Evolutionary conservation across 108 stramenopile genomes (phyloP).

Genomic region (Parietichytrium sp.): DNA sequence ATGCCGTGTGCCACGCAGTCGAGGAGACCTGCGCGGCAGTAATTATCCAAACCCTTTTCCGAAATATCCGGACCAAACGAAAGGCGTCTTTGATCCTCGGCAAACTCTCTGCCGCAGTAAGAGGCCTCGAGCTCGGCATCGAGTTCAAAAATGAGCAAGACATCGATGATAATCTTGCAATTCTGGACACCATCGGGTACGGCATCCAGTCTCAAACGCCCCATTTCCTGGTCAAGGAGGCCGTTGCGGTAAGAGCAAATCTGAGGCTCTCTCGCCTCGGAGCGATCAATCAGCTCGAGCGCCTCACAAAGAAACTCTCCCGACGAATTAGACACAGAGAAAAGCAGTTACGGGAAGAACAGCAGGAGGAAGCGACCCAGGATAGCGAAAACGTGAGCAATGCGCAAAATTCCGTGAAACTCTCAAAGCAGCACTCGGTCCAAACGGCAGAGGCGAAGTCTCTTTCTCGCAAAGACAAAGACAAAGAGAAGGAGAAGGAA

Average conservation of each 20-base stretch:
- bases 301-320: conserved; percentile 1
- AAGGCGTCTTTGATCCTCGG: no score
- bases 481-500: no score
- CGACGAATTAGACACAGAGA: conserved; percentile 18
- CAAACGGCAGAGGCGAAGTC: no score
- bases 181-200: neutral
- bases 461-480: no score
- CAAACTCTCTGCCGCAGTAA: neutral
- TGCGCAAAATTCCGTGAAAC: neutral
- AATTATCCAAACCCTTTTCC: no score
- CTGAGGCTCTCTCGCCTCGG: neutral
- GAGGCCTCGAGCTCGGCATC: neutral
- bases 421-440: no score
- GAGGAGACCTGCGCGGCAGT: no score
- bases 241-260: neutral
- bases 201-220: neutral
- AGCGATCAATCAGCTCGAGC: conserved; percentile 13
- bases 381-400: neutral
- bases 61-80: no score
- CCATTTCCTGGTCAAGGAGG: conserved; percentile 1
- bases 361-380: neutral
- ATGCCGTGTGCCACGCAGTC: no score
- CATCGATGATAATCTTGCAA: neutral
- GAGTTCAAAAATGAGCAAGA: neutral
- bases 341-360: neutral